A percentile compares a stretch with the other conserved stretches of the same genome.
These are phyloP conservation scores for Fulvia fulva DNA, from an alignment of 2,329 filamentous ascomycete species.

Conservation along the genomic window DNA sequence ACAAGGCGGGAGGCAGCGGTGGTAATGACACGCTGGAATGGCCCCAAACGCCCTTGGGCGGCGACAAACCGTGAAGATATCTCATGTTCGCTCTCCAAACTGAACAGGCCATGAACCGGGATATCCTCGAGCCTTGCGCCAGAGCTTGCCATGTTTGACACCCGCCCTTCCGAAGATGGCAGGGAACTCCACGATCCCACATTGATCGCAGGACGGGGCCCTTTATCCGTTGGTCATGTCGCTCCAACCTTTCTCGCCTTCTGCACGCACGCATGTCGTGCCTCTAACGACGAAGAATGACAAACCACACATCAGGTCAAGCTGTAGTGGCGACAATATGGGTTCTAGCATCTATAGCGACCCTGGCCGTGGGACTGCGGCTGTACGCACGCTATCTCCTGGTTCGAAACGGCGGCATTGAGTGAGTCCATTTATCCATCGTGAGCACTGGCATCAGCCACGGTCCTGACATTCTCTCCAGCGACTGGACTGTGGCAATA, in stretches of 20 bases:
- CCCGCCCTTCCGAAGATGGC: background rate
- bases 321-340: background rate
- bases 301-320: background rate
- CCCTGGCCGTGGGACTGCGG: constrained; percentile 1
- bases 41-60: too few species aligned
- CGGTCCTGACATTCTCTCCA: background rate
- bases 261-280: background rate
- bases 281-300: background rate
- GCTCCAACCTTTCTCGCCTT: background rate
- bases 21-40: too few species aligned
- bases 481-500: constrained; percentile 4
- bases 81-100: too few species aligned
- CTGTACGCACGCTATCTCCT: constrained; percentile 1
- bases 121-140: background rate
- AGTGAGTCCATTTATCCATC: background rate
- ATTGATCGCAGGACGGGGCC: background rate
- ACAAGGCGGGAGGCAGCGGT: too few species aligned
- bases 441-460: background rate
- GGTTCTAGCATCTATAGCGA: background rate
- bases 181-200: background rate
- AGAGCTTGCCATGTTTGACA: background rate
- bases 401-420: constrained; percentile 4
- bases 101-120: background rate
- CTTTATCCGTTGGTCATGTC: background rate
- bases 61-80: too few species aligned